These are phyloP conservation scores for Lactarius trivialis DNA, from an alignment of 768 basidiomycete species.

Conservation along the genomic window DNA sequence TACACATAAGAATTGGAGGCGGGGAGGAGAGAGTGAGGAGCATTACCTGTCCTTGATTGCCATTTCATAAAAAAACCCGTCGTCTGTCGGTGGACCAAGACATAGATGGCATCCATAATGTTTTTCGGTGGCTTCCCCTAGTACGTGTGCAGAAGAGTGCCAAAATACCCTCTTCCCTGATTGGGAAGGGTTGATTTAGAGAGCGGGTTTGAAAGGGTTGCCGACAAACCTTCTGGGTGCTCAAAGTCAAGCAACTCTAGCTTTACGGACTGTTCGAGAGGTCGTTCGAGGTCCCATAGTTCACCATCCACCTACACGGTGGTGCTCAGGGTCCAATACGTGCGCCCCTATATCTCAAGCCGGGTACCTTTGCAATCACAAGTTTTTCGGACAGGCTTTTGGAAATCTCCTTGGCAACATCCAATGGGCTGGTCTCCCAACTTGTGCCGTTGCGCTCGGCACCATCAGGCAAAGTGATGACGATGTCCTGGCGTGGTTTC, in stretches of 20 bases:
- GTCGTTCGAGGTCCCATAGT: conserved; percentile 93
- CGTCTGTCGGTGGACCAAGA: conserved; percentile 93
- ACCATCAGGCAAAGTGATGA: conserved; percentile 81
- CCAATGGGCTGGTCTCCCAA: conserved; percentile 94
- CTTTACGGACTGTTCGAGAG: conserved; percentile 77
- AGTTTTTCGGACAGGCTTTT: conserved; percentile 81
- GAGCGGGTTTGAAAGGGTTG: background rate
- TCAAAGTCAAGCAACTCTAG: conserved; percentile 91
- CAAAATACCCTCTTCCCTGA: conserved; percentile 95
- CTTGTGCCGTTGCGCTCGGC: conserved; percentile 75
- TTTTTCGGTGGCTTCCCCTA: conserved; percentile 93
- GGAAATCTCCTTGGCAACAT: conserved; percentile 81
- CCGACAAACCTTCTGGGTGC: conserved; percentile 64
- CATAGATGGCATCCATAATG: conserved; percentile 97
- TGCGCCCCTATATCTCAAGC: background rate
- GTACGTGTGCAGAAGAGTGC: conserved; percentile 98
- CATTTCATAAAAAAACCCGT: conserved; percentile 99
- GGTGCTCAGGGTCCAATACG: background rate
- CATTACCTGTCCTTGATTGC: conserved; percentile 68
- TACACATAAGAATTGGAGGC: background rate
- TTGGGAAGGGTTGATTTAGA: background rate
- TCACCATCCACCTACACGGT: conserved; percentile 62
- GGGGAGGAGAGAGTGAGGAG: background rate
- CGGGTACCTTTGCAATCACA: conserved; percentile 84
- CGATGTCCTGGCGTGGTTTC: conserved; percentile 80